phyloP scores from a whole-genome alignment of 2,329 filamentous ascomycete genomes.

The Fusarium pilosicola region DNA sequence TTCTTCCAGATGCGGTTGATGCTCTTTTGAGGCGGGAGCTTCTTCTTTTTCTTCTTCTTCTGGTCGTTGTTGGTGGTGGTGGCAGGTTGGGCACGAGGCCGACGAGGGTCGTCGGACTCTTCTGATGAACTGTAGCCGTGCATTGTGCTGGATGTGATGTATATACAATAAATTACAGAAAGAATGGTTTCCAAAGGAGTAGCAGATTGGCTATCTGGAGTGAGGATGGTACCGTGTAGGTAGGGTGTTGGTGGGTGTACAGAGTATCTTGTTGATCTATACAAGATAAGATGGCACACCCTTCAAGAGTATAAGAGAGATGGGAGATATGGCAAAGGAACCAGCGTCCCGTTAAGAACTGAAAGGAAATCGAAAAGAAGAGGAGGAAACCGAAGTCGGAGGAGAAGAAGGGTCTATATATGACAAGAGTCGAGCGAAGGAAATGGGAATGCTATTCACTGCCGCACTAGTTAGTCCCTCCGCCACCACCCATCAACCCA shows the following conservation, averaged over 20 bases:
- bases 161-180: background rate
- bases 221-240: background rate
- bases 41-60: constrained; percentile 62
- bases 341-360: constrained; percentile 1
- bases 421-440: constrained; percentile 5
- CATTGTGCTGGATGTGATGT: constrained; percentile 41
- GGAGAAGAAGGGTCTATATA: constrained; percentile 29
- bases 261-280: background rate
- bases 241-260: background rate
- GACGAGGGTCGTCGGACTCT: constrained; percentile 59
- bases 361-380: background rate
- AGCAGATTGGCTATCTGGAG: background rate
- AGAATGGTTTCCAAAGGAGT: background rate
- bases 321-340: background rate
- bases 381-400: constrained; percentile 13
- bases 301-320: background rate
- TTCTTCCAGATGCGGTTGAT: constrained; percentile 75
- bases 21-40: constrained; percentile 69
- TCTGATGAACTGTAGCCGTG: constrained; percentile 62
- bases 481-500: constrained; percentile 20
- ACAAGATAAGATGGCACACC: background rate
- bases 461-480: constrained; percentile 1
- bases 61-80: constrained; percentile 50
- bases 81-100: constrained; percentile 50
- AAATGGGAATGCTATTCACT: constrained; percentile 4